phyloP scores from a whole-genome alignment of 129 eudicot genomes.

The Escallonia rubra region DNA sequence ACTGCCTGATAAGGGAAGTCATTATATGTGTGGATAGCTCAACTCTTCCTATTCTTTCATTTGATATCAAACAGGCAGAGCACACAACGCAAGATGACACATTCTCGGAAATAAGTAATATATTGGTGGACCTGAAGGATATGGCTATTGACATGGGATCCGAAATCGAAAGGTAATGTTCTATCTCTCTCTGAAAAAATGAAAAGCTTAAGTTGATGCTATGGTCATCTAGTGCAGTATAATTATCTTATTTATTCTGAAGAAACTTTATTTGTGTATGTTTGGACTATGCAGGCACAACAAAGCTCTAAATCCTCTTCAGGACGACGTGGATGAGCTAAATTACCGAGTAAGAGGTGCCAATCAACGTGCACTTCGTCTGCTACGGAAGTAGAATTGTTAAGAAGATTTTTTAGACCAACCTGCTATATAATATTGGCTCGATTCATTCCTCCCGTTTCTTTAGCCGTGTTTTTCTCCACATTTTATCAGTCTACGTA shows the following conservation, averaged over 20 bases:
- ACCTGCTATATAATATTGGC: not conserved
- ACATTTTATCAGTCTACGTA: too few species aligned
- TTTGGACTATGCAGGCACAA: constrained; percentile 53
- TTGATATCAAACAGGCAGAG: constrained; percentile 50
- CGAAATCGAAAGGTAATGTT: constrained; percentile 71
- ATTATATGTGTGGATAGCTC: not conserved
- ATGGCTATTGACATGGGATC: constrained; percentile 99
- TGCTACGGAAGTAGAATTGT: constrained; percentile 58
- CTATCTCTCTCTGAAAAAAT: not conserved
- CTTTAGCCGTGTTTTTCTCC: too few species aligned
- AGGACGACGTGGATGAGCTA: constrained; percentile 73
- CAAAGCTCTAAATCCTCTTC: constrained; percentile 52
- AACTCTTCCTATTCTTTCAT: not conserved
- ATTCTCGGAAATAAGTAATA: constrained; percentile 71
- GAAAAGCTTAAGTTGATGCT: not conserved
- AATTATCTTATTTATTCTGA: not conserved
- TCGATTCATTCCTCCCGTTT: too few species aligned
- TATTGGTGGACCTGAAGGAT: constrained; percentile 79
- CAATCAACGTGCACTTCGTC: constrained; percentile 63
- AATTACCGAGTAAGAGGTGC: constrained; percentile 57
- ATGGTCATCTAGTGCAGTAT: not conserved
- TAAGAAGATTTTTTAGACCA: too few species aligned
- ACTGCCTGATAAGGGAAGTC: not conserved
- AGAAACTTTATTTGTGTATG: not conserved
- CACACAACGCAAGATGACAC: constrained; percentile 84